phyloP scores from a whole-genome alignment of 2,329 filamentous ascomycete genomes.

The Exophiala mesophila region DNA sequence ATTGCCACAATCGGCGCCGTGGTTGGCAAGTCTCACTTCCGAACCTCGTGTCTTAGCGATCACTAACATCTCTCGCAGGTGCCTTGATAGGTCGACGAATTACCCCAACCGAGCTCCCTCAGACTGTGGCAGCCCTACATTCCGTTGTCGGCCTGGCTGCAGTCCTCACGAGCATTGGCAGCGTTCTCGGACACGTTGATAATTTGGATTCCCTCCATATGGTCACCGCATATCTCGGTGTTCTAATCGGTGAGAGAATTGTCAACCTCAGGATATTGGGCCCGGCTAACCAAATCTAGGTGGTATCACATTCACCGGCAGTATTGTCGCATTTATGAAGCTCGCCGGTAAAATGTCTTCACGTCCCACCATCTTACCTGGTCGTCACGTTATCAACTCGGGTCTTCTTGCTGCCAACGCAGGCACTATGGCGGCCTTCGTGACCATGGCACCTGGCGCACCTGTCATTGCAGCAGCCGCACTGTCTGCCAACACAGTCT shows the following conservation, averaged over 20 bases:
- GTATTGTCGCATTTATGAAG: constrained; percentile 84
- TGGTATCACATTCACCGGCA: constrained; percentile 86
- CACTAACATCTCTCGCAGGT: constrained; percentile 3
- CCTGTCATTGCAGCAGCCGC: constrained; percentile 75
- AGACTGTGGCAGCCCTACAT: constrained; percentile 83
- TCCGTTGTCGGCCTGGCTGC: constrained; percentile 86
- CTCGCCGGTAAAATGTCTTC: constrained; percentile 79
- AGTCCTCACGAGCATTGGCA: constrained; percentile 82
- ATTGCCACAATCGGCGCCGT: constrained; percentile 69
- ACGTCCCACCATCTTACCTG: constrained; percentile 65
- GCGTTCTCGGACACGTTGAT: constrained; percentile 66
- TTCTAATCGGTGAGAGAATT: constrained; percentile 68
- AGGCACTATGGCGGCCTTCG: constrained; percentile 77
- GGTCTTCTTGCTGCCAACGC: constrained; percentile 69
- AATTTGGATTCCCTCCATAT: constrained; percentile 71
- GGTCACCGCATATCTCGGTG: constrained; percentile 79
- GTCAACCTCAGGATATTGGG: no score
- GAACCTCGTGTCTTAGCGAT: background rate
- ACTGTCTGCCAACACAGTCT: constrained; percentile 66
- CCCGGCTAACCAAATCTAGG: constrained; percentile 34
- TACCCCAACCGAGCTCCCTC: constrained; percentile 79
- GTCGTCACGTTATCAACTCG: constrained; percentile 69
- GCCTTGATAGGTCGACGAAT: constrained; percentile 79
- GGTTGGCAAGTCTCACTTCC: constrained; percentile 39
- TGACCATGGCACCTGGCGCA: constrained; percentile 74